Base-by-base conservation (phyloP, 192 early-diverging fungal species). In the Lobosporangium transversale region DNA sequence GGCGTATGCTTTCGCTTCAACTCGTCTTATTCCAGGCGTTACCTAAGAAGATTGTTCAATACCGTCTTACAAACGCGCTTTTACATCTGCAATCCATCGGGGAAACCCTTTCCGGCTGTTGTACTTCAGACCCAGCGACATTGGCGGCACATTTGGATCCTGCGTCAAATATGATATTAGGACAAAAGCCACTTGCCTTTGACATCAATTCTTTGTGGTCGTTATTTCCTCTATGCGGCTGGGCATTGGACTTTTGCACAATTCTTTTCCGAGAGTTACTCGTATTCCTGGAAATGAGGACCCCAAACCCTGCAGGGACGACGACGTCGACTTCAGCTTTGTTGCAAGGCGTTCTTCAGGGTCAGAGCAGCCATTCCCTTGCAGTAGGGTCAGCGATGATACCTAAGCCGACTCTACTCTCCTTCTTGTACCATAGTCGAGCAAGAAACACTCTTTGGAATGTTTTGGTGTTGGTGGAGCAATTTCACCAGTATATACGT, bases 41-140 rank as follows among this genome's bases (percentile, higher is more conserved):
- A 49, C 73, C 73, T 21, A 30, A 55, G 14, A 76, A 76, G 42
- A 29, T 42, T 35, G 73, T 76, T 18, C 73, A 76, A 24, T 76
- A 62, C 51, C 57, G 59, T 8, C 64, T 44, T 0, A 67, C 63
- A 4, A 51, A 45, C 48, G 73, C 73, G 27, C 44, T 76, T 3
- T 33, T 76, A 17, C 73, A 76, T 35, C 53, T 76, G 15, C 73
- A 76, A 29, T 76, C 73, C n/a, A 67, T 76, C 30, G 73, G 73
- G 32, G 73, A 76, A 59, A 53, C 62, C 20, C 62, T 76, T 20
- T 44, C 47, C 15, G 73, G 73, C 27, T 76, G 73, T 59, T 76
- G 73, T 36, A 76, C 58, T 2, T 76, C 73, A 1, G 59, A 76
- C 21, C 58, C 64, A 3, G 53, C 59, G 10, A 62, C 51, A 5